Base-by-base conservation (phyloP, 768 basidiomycete genomes). In the Pleurotus ostreatus region DNA sequence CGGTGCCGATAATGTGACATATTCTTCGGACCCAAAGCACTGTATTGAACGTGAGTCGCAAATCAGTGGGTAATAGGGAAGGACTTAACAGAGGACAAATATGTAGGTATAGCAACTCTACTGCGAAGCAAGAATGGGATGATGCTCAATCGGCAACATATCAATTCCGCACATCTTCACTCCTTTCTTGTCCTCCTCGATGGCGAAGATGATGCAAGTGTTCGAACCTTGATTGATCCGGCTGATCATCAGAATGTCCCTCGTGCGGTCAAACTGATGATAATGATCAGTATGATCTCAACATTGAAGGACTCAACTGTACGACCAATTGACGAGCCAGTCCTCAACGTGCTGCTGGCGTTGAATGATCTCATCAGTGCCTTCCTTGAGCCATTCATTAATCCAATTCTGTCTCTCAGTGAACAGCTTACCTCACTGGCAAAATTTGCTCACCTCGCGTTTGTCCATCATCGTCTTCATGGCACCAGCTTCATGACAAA, bases 171-270 rank as follows among this genome's bases (percentile, higher is more conserved):
- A 6, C 12, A 66, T 1, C 62, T 69, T 13, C 26, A 55, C 0
- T 13, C 47, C 9, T 67, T 58, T 56, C 57, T 68, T 22, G 62
- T 61, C 18, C 55, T 51, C 12, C 59, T 68, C 3, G 59, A 57
- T 1, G 57, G 55, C 23, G 51, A 56, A 9, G 40, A 30, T 5
- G 12, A 5, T 9, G 34, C 63, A 8, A 25, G 47, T 15, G 58
- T 68, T 0, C 54, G 62, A 9, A 55, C 41, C 47, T 63, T 72
- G n/a, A 59, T 71, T 3, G 61, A 61, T 47, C 70, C 68, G 0
- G 63, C 64, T 25, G 67, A 68, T 56, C 55, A 61, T 11, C 71
- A 72, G 56, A 63, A 72, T 57, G 71, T 72, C n/a, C 70, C 71
- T 0, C 55, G 62, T 20, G 68, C 69, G 0, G 62, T 70, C 15